phyloP scores from a whole-genome alignment of 2,329 filamentous ascomycete species.

The Monilinia polystroma region DNA sequence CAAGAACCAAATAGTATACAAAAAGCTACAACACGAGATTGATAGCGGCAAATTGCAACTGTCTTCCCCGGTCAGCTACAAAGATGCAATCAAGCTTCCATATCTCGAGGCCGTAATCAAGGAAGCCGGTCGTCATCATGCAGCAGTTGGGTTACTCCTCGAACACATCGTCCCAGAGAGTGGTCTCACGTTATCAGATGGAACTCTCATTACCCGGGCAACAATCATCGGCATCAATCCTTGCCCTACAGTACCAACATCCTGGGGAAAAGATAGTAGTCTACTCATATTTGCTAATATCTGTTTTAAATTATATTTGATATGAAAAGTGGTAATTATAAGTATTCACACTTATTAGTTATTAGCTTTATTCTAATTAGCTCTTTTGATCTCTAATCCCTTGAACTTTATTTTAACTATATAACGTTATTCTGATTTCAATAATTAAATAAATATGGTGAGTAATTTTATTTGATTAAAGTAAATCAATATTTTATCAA shows the following conservation, averaged over 20 bases:
- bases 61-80: background rate
- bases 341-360: too few species aligned
- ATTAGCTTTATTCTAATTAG: too few species aligned
- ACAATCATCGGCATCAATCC: conserved; percentile 42
- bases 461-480: too few species aligned
- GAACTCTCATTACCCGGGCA: conserved; percentile 35
- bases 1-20: conserved; percentile 39
- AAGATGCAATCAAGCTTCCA: conserved; percentile 6
- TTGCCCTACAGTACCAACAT: conserved; percentile 28
- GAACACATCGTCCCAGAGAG: conserved; percentile 45
- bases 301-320: too few species aligned
- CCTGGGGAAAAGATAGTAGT: too few species aligned
- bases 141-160: conserved; percentile 45
- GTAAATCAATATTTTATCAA: too few species aligned
- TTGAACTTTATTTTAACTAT: too few species aligned
- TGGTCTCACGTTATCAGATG: conserved; percentile 31
- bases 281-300: too few species aligned
- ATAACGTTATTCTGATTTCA: too few species aligned
- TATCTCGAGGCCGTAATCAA: conserved; percentile 46
- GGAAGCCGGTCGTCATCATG: conserved; percentile 49
- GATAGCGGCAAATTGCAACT: background rate
- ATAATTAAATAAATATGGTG: too few species aligned
- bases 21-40: conserved; percentile 8
- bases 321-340: too few species aligned
- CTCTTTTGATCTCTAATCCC: too few species aligned